Percentiles rank a stretch among this genome's conserved stretches.
phyloP scores from a whole-genome alignment of 805 yeast genomes.

The Cyberlindnera petersonii region DNA sequence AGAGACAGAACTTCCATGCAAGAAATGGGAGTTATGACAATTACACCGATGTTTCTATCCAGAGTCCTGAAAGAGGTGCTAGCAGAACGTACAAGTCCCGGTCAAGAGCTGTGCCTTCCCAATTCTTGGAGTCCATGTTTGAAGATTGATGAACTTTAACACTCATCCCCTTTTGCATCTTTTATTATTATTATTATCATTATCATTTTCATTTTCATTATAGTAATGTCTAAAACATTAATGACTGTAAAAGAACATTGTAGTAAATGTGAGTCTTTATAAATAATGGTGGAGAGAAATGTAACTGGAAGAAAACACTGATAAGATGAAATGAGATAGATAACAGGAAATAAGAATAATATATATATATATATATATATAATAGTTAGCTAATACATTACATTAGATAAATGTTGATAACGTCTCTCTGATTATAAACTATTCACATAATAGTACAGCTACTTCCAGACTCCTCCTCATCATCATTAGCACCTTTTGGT shows the following conservation, averaged over 20 bases:
- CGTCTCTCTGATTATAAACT: too few relatives aligned
- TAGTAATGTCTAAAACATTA: too few relatives aligned
- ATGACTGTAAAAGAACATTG: too few relatives aligned
- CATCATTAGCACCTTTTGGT: conserved; percentile 66
- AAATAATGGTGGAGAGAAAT: too few relatives aligned
- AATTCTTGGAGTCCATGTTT: conserved; percentile 48
- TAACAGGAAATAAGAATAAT: background rate
- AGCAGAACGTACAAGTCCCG: conserved; percentile 17
- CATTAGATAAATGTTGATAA: too few relatives aligned
- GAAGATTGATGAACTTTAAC: conserved; percentile 25
- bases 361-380: background rate
- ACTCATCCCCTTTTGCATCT: background rate
- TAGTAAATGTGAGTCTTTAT: too few relatives aligned
- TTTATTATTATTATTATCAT: background rate
- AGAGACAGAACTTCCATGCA: conserved; percentile 12
- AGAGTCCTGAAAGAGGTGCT: conserved; percentile 20
- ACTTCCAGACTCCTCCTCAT: conserved; percentile 31
- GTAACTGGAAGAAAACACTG: too few relatives aligned
- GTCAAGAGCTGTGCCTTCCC: conserved; percentile 39
- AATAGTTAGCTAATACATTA: too few relatives aligned
- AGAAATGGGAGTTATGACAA: conserved; percentile 17
- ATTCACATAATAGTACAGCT: conserved; percentile 40
- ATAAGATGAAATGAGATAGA: background rate
- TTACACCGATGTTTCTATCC: conserved; percentile 13
- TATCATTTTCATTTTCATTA: background rate